Base-by-base conservation (phyloP, 2,329 filamentous ascomycete species). In the Rhinocladiella similis region DNA sequence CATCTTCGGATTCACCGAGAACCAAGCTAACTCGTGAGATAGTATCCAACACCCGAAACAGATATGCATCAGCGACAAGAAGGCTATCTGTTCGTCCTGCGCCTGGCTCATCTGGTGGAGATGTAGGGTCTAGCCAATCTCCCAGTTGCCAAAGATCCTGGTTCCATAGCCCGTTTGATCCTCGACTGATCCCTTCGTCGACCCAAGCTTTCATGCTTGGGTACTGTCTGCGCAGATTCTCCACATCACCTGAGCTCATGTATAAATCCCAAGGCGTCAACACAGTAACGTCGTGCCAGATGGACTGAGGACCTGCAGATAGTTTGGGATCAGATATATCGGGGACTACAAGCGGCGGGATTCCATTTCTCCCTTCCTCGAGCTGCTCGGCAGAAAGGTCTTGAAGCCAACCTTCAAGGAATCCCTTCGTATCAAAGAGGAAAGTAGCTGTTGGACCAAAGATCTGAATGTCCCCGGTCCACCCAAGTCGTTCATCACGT, bases 401-500 rank as follows among this genome's bases (percentile, higher is more conserved):
- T 50, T 73, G 69, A 19, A 79, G 70, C 82, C 79, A 86, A 50
- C 65, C 72, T 19, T 69, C 63, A 55, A 80, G 77, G 57, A 85
- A 78, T 0, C 78, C 80, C 0, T 73, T 67, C 1, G 78, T 77
- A 61, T 83, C 72, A 66, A 80, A 85, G 0, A 86, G 70, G 59
- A 79, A 84, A 48, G 75, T 79, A 0, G 80, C 75, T 0, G 80
- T 78, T 0, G 79, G 77, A 0, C 72, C 69, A 56, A 84, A 84
- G 1, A 76, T 73, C 36, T 77, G 77, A 6, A 74, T 69, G 59
- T 82, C 77, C 14, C 82, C 77, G 0, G 77, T 80, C 82, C 82
- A 81, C 18, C 78, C 77, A 5, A 83, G 66, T 0, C 80, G 73
- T 66, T 83, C 80, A 51, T 84, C 80, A 1, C 80, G 72, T 59